phyloP scores from a whole-genome alignment of 169 alveolate genomes.

The Eimeria praecox region DNA sequence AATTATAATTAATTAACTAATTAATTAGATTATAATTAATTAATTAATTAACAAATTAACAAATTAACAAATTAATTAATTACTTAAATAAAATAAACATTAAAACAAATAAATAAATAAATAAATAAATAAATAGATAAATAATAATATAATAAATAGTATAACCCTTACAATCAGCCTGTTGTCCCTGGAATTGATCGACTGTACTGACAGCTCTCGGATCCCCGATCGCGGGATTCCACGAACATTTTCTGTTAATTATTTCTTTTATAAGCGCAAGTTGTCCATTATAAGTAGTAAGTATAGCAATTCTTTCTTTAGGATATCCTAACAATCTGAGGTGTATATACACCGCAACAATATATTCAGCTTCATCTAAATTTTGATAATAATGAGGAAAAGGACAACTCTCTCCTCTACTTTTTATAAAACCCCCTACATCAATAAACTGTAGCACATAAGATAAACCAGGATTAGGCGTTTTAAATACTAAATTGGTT shows the following conservation, averaged over 20 bases:
- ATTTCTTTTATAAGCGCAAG: constrained; percentile 91
- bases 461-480: constrained; percentile 86
- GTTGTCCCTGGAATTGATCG: constrained; percentile 96
- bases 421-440: constrained; percentile 88
- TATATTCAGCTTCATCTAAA: constrained; percentile 96
- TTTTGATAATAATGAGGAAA: constrained; percentile 95
- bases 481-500: constrained; percentile 67
- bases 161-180: constrained; percentile 88
- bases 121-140: background rate
- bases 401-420: constrained; percentile 93
- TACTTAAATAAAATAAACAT: background rate
- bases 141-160: background rate
- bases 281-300: constrained; percentile 97
- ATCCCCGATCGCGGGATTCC: constrained; percentile 89
- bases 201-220: constrained; percentile 91
- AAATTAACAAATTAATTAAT: no score
- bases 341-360: constrained; percentile 95
- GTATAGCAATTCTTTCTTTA: constrained; percentile 89
- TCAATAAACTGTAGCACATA: constrained; percentile 92
- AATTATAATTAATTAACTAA: background rate
- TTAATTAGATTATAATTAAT: no score
- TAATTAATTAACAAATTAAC: no score
- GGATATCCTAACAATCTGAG: constrained; percentile 95
- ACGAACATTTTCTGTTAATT: constrained; percentile 88
- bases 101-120: background rate